A percentile compares a stretch with the other conserved stretches of the same genome.
phyloP scores from a whole-genome alignment of 192 early-diverging fungal species.

The Linnemannia elongata region DNA sequence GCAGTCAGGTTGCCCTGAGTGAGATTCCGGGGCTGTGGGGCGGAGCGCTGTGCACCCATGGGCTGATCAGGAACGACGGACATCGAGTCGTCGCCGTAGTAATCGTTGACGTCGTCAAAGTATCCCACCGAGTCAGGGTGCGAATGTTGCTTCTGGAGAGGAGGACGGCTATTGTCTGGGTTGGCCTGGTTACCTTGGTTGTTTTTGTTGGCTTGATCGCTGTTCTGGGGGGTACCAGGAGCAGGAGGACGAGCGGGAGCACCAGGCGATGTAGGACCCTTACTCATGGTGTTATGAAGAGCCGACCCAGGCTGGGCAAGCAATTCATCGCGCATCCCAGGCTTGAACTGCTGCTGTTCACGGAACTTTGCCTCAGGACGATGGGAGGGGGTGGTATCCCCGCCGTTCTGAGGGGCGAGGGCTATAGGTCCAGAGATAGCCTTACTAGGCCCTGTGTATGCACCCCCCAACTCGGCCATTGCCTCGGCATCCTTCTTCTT shows the following conservation, averaged over 20 bases:
- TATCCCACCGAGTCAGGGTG: constrained; percentile 5
- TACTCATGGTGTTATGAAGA: constrained; percentile 10
- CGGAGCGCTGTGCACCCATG: constrained; percentile 37
- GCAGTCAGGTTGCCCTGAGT: constrained; percentile 47
- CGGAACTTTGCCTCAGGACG: constrained; percentile 50
- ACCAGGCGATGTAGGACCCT: not conserved
- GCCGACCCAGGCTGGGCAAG: constrained; percentile 33
- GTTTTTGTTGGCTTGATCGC: constrained; percentile 3
- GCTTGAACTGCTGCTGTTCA: constrained; percentile 48
- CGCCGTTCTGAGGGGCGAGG: constrained; percentile 34
- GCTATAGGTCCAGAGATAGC: constrained; percentile 50
- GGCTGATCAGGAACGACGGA: not conserved
- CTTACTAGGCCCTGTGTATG: not conserved
- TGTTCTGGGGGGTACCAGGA: not conserved
- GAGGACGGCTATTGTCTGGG: not conserved
- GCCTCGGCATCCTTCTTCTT: not conserved
- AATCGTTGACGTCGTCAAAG: constrained; percentile 30
- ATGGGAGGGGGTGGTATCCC: constrained; percentile 17
- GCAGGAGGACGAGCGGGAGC: not conserved
- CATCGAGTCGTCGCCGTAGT: constrained; percentile 22
- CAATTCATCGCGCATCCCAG: constrained; percentile 50
- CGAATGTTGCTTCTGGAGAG: not conserved
- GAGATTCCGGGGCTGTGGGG: constrained; percentile 30
- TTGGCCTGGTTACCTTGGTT: not conserved
- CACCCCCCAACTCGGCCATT: not conserved